phyloP scores from a whole-genome alignment of 1,284 basidiomycete genomes.

The Chalciporus sp. region DNA sequence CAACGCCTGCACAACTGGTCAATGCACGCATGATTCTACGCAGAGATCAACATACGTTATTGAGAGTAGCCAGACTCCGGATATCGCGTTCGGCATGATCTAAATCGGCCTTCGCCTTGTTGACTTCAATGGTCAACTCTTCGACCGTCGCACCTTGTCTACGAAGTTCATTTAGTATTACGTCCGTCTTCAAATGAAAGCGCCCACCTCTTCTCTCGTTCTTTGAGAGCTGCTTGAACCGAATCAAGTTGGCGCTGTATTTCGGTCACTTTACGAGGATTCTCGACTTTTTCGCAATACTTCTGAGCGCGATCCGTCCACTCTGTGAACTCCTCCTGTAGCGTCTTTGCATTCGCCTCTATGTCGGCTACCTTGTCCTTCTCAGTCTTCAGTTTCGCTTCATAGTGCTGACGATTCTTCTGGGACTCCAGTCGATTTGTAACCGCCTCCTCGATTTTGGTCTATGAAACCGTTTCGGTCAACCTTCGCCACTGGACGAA shows the following conservation, averaged over 20 bases:
- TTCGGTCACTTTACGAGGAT: slow-evolving; percentile 55
- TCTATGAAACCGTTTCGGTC: slow-evolving; percentile 29
- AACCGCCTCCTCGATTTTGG: slow-evolving; percentile 47
- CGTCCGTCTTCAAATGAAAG: not conserved
- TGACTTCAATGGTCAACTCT: slow-evolving; percentile 71
- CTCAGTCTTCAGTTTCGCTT: slow-evolving; percentile 50
- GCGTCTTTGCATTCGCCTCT: slow-evolving; percentile 46
- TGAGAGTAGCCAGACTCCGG: slow-evolving; percentile 60
- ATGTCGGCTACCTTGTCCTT: slow-evolving; percentile 43
- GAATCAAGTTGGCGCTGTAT: slow-evolving; percentile 66
- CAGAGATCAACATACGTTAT: slow-evolving; percentile 49
- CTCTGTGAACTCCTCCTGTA: slow-evolving; percentile 63
- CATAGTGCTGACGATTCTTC: slow-evolving; percentile 46
- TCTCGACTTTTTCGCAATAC: slow-evolving; percentile 62
- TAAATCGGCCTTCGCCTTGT: slow-evolving; percentile 57
- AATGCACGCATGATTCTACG: not conserved
- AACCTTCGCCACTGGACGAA: not conserved
- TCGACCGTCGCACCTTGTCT: slow-evolving; percentile 81
- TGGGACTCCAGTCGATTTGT: slow-evolving; percentile 51
- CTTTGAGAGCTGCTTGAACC: slow-evolving; percentile 66
- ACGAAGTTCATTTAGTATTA: slow-evolving; percentile 10
- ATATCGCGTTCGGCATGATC: slow-evolving; percentile 64
- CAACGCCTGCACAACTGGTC: slow-evolving; percentile 49
- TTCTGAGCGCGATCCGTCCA: slow-evolving; percentile 69
- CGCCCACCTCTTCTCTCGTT: slow-evolving; percentile 67